These are phyloP conservation scores for Lactifluus pinguis DNA, from an alignment of 768 basidiomycete genomes.

Conservation along the genomic window DNA sequence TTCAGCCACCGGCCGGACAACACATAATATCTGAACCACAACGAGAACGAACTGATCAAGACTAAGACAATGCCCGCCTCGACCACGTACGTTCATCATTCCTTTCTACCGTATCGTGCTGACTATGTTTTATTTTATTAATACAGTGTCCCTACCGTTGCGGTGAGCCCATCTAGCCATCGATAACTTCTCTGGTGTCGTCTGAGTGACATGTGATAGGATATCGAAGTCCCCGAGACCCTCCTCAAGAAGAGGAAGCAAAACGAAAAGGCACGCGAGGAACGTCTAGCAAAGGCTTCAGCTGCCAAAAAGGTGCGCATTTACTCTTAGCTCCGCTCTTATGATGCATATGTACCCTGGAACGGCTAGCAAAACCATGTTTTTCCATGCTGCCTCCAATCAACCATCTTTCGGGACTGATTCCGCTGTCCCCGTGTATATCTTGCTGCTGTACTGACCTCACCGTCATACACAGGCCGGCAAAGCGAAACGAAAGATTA, in stretches of 20 bases:
- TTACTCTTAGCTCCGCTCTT: slow-evolving; percentile 20
- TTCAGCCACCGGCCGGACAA: slow-evolving; percentile 30
- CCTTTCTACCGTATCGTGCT: neutral
- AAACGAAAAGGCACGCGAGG: slow-evolving; percentile 93
- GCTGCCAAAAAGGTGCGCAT: slow-evolving; percentile 81
- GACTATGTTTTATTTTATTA: neutral
- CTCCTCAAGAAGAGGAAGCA: slow-evolving; percentile 99
- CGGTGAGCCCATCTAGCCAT: neutral
- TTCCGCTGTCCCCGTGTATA: slow-evolving; percentile 19
- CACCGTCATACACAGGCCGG: slow-evolving; percentile 46
- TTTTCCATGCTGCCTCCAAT: slow-evolving; percentile 71
- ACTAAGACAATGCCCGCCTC: slow-evolving; percentile 43
- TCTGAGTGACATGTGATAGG: slow-evolving; percentile 34
- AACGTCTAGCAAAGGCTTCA: slow-evolving; percentile 73
- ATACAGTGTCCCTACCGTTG: neutral
- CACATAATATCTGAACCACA: neutral
- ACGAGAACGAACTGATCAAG: slow-evolving; percentile 20
- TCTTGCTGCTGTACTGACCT: slow-evolving; percentile 14
- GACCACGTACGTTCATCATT: slow-evolving; percentile 37
- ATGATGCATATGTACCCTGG: slow-evolving; percentile 75
- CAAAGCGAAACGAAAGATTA: slow-evolving; percentile 88
- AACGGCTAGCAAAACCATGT: slow-evolving; percentile 61
- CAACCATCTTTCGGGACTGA: slow-evolving; percentile 97
- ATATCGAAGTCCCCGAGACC: slow-evolving; percentile 97
- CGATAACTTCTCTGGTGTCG: neutral